These are phyloP conservation scores for Chondrus crispus DNA, from an alignment of 23 red algal species.

Conservation along the genomic window DNA sequence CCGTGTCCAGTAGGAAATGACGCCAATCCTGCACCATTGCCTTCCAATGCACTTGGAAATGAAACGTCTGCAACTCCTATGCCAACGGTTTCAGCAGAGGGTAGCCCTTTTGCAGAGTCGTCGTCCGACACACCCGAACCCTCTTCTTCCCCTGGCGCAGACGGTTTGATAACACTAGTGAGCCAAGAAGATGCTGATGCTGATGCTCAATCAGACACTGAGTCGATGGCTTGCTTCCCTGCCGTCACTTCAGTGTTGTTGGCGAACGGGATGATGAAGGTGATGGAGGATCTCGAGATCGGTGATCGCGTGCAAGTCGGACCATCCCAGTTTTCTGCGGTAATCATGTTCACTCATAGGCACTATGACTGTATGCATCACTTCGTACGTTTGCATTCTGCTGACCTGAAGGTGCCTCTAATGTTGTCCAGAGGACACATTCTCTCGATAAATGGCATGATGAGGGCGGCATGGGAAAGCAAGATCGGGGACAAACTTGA, in stretches of 20 bases:
- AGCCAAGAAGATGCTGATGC: too few relatives aligned
- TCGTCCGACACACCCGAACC: too few relatives aligned
- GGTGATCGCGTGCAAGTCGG: slow-evolving; percentile 47
- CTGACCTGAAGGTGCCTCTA: background rate
- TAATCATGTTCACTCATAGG: background rate
- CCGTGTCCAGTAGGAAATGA: too few relatives aligned
- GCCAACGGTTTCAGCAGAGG: too few relatives aligned
- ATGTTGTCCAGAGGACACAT: background rate
- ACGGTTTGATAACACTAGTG: too few relatives aligned
- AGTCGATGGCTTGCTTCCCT: slow-evolving; percentile 64
- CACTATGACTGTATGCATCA: background rate
- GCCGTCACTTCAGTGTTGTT: background rate
- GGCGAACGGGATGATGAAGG: background rate
- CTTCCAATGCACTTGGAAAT: too few relatives aligned
- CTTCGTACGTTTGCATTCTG: background rate
- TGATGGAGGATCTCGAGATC: slow-evolving; percentile 51
- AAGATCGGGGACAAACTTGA: background rate
- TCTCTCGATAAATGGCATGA: background rate
- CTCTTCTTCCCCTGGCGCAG: too few relatives aligned
- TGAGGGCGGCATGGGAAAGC: background rate
- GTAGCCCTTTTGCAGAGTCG: too few relatives aligned
- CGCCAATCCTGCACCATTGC: too few relatives aligned
- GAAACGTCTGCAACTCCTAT: too few relatives aligned
- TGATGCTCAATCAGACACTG: too few relatives aligned
- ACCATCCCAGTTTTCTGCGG: background rate